Evolutionary conservation across 345 rosid genomes (phyloP).

Genomic region (Hibiscus tridactylites): DNA sequence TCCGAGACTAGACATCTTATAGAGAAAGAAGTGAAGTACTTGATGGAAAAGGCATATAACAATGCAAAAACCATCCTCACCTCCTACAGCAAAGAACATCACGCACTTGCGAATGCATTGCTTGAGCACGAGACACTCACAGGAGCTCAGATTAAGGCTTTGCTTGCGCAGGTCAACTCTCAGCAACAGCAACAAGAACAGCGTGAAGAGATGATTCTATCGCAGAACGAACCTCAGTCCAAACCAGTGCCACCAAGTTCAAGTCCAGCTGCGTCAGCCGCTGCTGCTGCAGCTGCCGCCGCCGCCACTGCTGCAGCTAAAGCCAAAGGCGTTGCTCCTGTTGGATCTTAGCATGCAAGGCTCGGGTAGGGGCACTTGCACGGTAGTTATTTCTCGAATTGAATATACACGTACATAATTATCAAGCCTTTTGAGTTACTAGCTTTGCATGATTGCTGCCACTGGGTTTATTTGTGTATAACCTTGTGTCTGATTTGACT

Average conservation of each 20-base stretch:
- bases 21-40: slow-evolving; percentile 74
- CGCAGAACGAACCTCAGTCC: slow-evolving; percentile 43
- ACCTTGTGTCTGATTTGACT: slow-evolving; percentile 10
- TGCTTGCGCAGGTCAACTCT: slow-evolving; percentile 55
- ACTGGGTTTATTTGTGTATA: slow-evolving; percentile 15
- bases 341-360: slow-evolving; percentile 49
- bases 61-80: slow-evolving; percentile 81
- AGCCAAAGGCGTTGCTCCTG: slow-evolving; percentile 75
- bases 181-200: slow-evolving; percentile 47
- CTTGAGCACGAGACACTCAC: slow-evolving; percentile 70
- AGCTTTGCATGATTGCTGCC: slow-evolving; percentile 22
- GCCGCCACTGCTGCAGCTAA: slow-evolving; percentile 67
- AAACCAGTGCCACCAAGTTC: slow-evolving; percentile 66
- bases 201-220: slow-evolving; percentile 39
- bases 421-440: neutral
- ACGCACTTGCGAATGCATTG: slow-evolving; percentile 77
- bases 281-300: slow-evolving; percentile 57
- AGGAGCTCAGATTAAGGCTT: slow-evolving; percentile 66
- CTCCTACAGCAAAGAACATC: slow-evolving; percentile 62
- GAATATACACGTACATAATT: slow-evolving; percentile 24
- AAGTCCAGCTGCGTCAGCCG: slow-evolving; percentile 64
- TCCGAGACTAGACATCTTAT: slow-evolving; percentile 85
- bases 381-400: slow-evolving; percentile 3
- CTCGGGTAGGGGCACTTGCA: slow-evolving; percentile 5
- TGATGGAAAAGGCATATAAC: slow-evolving; percentile 71